phyloP scores from a whole-genome alignment of 225 moss, liverwort and hornwort genomes.

The Straminergon stramineum region DNA sequence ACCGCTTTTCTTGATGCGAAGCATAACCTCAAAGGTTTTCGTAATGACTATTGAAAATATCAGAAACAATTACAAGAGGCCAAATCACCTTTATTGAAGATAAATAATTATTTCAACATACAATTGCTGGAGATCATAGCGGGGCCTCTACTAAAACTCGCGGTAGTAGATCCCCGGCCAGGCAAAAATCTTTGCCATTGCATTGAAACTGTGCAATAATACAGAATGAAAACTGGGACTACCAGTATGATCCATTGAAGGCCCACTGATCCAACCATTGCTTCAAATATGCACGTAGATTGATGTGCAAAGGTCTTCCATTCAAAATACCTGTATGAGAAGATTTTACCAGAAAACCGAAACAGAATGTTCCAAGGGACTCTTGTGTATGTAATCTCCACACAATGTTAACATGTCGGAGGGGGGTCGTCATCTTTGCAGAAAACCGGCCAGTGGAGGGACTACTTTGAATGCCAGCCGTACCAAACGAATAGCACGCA shows the following conservation, averaged over 20 bases:
- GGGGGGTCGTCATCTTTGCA: neutral
- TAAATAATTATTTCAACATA: neutral
- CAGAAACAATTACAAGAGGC: neutral
- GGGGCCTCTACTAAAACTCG: neutral
- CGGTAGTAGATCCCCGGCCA: neutral
- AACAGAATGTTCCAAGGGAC: neutral
- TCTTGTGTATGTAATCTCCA: neutral
- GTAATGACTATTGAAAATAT: neutral
- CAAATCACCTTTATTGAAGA: neutral
- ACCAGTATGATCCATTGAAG: neutral
- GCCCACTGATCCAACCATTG: neutral
- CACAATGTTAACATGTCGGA: neutral
- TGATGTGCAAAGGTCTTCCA: neutral
- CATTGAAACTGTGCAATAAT: too few relatives aligned
- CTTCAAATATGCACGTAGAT: neutral
- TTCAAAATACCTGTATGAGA: neutral
- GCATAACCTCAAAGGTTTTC: neutral
- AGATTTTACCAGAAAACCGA: neutral
- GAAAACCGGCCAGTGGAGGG: constrained; percentile 3
- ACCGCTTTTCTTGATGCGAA: neutral
- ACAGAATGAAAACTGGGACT: neutral
- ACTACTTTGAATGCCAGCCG: constrained; percentile 20
- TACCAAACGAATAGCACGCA: constrained; percentile 43
- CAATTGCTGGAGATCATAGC: neutral
- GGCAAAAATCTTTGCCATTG: neutral